Conservation (phyloP, 805 yeast species). For the Candida montana region DNA sequence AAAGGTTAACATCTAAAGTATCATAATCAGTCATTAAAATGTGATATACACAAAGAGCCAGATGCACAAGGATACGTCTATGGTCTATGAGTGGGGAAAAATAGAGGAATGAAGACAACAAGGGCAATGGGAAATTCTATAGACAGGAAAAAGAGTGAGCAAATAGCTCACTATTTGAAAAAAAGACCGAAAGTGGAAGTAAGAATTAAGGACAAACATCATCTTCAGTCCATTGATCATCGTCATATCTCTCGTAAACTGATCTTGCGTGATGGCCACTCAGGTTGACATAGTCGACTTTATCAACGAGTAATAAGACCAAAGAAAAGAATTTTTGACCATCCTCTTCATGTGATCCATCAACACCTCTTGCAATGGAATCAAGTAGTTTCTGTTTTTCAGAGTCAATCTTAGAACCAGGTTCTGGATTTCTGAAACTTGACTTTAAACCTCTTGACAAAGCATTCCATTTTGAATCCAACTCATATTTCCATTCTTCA, state of each 20-base stretch:
- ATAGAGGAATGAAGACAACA: neutral
- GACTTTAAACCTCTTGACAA: slow-evolving; percentile 57
- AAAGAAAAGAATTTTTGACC: slow-evolving; percentile 60
- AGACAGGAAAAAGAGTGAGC: neutral
- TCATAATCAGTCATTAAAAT: slow-evolving; percentile 9
- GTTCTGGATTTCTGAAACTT: slow-evolving; percentile 67
- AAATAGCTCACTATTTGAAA: neutral
- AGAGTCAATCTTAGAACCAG: slow-evolving; percentile 53
- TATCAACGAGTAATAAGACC: slow-evolving; percentile 61
- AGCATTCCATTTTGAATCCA: slow-evolving; percentile 54
- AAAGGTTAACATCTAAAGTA: neutral
- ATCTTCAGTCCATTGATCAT: slow-evolving; percentile 66
- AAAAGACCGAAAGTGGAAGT: neutral
- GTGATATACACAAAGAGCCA: slow-evolving; percentile 1
- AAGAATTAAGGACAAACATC: slow-evolving; percentile 65
- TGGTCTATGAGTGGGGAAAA: too few relatives aligned
- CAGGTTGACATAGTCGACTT: slow-evolving; percentile 63
- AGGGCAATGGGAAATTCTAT: neutral
- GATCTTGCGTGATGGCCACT: slow-evolving; percentile 49
- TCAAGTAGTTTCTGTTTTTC: slow-evolving; percentile 57
- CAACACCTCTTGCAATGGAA: slow-evolving; percentile 75
- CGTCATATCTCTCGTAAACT: slow-evolving; percentile 46
- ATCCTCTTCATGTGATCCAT: slow-evolving; percentile 63
- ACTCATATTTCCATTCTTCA: slow-evolving; percentile 66
- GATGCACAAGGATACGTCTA: neutral